Conservation (phyloP, 208 protist genomes). For the Leishmania tarentolae region DNA sequence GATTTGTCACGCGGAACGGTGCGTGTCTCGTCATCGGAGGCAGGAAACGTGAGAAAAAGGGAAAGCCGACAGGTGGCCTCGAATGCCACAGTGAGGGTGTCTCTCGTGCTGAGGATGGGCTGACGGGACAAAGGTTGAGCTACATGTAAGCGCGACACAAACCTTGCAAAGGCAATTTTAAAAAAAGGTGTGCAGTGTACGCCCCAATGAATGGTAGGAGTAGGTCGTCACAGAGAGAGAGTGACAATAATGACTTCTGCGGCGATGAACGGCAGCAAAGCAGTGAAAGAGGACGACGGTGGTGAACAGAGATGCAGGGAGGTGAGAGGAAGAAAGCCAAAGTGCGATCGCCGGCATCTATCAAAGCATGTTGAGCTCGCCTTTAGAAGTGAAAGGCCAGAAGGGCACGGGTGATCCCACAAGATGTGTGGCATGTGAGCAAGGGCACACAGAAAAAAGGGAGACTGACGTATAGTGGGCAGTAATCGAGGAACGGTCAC, state of each 20-base stretch:
- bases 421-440: background rate
- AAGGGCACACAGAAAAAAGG: background rate
- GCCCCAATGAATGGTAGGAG: background rate
- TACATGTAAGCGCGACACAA: background rate
- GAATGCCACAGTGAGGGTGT: background rate
- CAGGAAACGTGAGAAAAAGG: background rate
- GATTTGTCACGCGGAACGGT: background rate
- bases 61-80: background rate
- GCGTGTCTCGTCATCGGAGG: background rate
- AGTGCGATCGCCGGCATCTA: background rate
- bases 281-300: background rate
- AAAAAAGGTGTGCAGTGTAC: background rate
- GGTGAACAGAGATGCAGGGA: background rate
- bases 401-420: background rate
- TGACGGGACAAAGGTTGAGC: background rate
- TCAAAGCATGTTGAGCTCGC: background rate
- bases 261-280: background rate
- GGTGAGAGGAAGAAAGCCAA: background rate
- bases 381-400: background rate
- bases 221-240: background rate
- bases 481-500: too few species aligned
- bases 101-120: background rate
- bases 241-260: background rate
- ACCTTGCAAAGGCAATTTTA: background rate
- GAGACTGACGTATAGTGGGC: background rate